phyloP scores from a whole-genome alignment of 257 asterid genomes.

The Rhazya stricta region DNA sequence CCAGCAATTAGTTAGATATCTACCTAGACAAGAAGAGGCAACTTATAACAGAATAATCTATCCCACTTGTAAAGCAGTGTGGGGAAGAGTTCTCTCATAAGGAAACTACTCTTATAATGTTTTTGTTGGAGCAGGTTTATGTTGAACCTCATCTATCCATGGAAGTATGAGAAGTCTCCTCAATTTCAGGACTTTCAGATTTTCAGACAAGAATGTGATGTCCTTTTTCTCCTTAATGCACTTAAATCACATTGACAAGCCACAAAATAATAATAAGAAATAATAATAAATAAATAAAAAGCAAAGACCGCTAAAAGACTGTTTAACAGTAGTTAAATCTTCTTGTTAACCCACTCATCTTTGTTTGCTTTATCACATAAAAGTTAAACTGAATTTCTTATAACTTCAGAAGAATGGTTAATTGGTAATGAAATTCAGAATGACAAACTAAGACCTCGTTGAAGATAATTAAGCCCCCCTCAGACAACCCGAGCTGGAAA shows the following conservation, averaged over 20 bases:
- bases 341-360: not conserved
- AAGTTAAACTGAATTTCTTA: too few species aligned
- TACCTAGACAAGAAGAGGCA: not conserved
- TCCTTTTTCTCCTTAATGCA: not conserved
- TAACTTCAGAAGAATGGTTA: too few species aligned
- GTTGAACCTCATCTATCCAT: not conserved
- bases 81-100: not conserved
- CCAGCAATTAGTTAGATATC: not conserved
- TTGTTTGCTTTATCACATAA: not conserved
- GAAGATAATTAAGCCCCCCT: too few species aligned
- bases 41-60: not conserved
- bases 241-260: too few species aligned
- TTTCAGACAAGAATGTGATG: not conserved
- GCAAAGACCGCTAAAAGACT: not conserved
- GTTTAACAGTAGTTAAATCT: too few species aligned
- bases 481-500: too few species aligned
- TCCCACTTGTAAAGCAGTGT: not conserved
- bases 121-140: too few species aligned
- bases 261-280: too few species aligned
- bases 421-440: too few species aligned
- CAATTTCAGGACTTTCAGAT: not conserved
- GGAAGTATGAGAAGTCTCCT: not conserved
- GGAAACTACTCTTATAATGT: not conserved
- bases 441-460: too few species aligned
- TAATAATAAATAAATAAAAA: too few species aligned